Evolutionary conservation across 2,329 filamentous ascomycete genomes (phyloP), one percentile per base, ranked within the genome.

Genomic region (Aspergillus niger): DNA sequence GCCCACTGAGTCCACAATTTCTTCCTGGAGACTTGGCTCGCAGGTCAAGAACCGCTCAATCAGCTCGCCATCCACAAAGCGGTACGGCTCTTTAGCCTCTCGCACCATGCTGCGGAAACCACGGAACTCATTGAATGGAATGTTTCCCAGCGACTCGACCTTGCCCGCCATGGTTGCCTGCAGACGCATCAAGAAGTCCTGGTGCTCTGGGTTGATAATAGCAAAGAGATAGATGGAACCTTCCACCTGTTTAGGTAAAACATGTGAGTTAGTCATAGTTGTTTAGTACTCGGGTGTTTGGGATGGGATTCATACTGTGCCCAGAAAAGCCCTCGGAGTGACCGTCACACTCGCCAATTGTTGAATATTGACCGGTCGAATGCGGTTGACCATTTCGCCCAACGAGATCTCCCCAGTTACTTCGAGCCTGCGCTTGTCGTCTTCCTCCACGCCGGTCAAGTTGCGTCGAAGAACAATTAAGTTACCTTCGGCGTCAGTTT

Each of bases 51-150:
- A 97, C 55, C 86, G 78, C 77, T 98, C 94, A 11, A 99, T 82
- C 69, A 98, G 81, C 73, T 97, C 94, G 0, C 94, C 95, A 70
- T 99, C 95, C 11, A 99, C 86, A 69, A 98, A 98, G 1, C 94
- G 84, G 70, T 87, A 91, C 0, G 95, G 94, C 41, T 89, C 91
- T 0, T 90, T 88, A 0, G 86, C 85, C 61, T 90, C 86, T 17
- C 88, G 81, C 26, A 89, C 87, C 24, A 86, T 81, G 57, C 87
- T 96, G 62, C 87, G 87, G 79, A 94, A 96, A 0, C 90, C 90
- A n/a, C 95, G 86, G 79, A 91, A 99, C 22, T 83, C 81, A 41
- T 87, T 85, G 74, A 97, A 98, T 0, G 88, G 83, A 52, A 96
- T 85, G 51, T 88, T 80, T 0, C 95, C 95, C 0, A 90, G 85